These are phyloP conservation scores for Sanghuangporus baumii DNA, from an alignment of 1,284 basidiomycete genomes.

Conservation along the genomic window DNA sequence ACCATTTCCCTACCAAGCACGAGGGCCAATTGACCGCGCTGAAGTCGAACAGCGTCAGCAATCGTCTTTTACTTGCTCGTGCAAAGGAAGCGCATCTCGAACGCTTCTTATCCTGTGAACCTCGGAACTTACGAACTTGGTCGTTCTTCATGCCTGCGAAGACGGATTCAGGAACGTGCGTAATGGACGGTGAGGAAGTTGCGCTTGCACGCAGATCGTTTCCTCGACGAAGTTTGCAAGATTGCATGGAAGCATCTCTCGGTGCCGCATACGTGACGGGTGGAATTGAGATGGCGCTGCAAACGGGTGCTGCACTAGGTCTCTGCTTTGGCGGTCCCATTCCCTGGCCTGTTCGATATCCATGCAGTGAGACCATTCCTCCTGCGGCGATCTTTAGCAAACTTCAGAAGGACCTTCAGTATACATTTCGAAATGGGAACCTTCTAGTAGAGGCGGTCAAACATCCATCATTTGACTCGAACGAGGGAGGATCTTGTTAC, in stretches of 20 bases:
- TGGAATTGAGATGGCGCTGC: constrained; percentile 62
- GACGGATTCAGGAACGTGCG: constrained; percentile 25
- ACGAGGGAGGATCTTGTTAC: constrained; percentile 58
- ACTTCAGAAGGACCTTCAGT: constrained; percentile 63
- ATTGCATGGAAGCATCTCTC: constrained; percentile 79
- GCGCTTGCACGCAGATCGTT: constrained; percentile 34
- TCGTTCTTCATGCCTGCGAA: constrained; percentile 41
- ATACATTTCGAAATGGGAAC: constrained; percentile 57
- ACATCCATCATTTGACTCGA: constrained; percentile 66
- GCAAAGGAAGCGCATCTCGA: constrained; percentile 62
- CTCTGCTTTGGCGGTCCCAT: constrained; percentile 64
- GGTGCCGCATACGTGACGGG: constrained; percentile 70
- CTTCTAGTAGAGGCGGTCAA: constrained; percentile 73
- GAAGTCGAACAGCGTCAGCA: constrained; percentile 60
- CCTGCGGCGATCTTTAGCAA: constrained; percentile 44
- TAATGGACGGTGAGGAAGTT: constrained; percentile 22
- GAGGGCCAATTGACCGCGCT: constrained; percentile 74
- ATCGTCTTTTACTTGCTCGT: constrained; percentile 59
- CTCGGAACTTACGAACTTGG: constrained; percentile 53
- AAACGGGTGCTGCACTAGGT: constrained; percentile 56
- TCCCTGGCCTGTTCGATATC: constrained; percentile 56
- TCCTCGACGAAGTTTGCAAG: constrained; percentile 69
- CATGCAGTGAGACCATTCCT: constrained; percentile 27
- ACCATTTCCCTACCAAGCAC: constrained; percentile 66
- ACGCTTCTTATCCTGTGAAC: constrained; percentile 56